Percentiles rank a stretch among this genome's conserved stretches.
phyloP scores from a whole-genome alignment of 108 stramenopile species.

The Pseudonitzschia multistriata region DNA sequence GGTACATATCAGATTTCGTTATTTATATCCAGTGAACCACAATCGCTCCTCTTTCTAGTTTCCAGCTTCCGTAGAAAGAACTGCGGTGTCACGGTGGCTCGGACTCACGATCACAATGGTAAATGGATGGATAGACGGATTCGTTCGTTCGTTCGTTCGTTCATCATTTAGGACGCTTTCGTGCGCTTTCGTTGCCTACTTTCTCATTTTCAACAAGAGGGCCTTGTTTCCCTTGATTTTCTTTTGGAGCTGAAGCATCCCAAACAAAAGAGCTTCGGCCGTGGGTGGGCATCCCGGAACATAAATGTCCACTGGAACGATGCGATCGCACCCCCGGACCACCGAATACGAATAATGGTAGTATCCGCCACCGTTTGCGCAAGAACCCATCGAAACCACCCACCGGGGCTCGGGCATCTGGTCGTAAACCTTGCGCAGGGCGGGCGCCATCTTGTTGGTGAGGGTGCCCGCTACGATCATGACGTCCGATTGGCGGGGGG shows the following conservation, averaged over 20 bases:
- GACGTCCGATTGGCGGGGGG: slow-evolving; percentile 94
- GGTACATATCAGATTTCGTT: background rate
- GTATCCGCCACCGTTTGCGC: slow-evolving; percentile 99
- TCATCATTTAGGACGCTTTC: too few relatives aligned
- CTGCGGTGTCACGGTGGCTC: background rate
- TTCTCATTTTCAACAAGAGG: slow-evolving; percentile 90
- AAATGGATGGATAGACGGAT: background rate
- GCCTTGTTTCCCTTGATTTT: slow-evolving; percentile 97
- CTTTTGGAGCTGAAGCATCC: slow-evolving; percentile 97
- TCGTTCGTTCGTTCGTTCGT: background rate
- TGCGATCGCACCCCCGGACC: slow-evolving; percentile 96
- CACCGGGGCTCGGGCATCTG: slow-evolving; percentile 99
- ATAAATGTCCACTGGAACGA: slow-evolving; percentile 99
- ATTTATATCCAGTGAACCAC: background rate
- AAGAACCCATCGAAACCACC: slow-evolving; percentile 99
- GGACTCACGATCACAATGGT: background rate
- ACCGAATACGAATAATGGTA: slow-evolving; percentile 99
- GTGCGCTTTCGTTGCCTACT: slow-evolving; percentile 54
- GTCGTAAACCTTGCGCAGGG: slow-evolving; percentile 98
- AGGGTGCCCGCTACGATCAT: slow-evolving; percentile 99
- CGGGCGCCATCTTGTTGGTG: slow-evolving; percentile 99
- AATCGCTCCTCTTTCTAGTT: background rate
- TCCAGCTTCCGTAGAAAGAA: too few relatives aligned
- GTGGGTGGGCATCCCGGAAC: slow-evolving; percentile 99
- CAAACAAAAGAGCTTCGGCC: slow-evolving; percentile 96